Evolutionary conservation across 164 flowering plant genomes (phyloP), one percentile per base, ranked within the genome.

Genomic region (Nelumbo lutea): DNA sequence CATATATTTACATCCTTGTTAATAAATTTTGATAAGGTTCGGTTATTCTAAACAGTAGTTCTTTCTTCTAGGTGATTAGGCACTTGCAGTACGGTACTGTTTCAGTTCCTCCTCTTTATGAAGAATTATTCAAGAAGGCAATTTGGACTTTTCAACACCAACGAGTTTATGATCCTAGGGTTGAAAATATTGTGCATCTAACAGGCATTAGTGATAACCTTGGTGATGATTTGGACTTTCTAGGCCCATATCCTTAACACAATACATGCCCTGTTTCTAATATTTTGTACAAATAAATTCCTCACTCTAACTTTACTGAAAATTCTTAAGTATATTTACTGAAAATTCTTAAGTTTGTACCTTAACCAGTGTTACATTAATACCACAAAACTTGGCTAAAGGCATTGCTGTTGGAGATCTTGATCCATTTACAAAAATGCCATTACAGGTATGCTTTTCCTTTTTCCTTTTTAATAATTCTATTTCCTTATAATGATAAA

Each of bases 211-310:
- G 82, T 40, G 73, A 74, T 53, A 67, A 73, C 64, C 62, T 77
- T 70, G 87, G 72, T 50, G 76, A 78, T 59, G 89, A 95, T 71
- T 79, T 87, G 77, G 96, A 95, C 68, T 95, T 89, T 77, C 74
- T 95, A 77, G 99, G 98, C 81, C 99, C 98, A 95, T 95, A 93
- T 95, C 99, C 99, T 90, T 82, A 1, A 43, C 61, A 47, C n/a
- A 70, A 6, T 57, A 65, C 10, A 57, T 70, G 2, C 38, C 45
- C 41, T 56, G 3, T 56, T 72, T 40, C 27, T 44, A 48, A 40
- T 66, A 9, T 68, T 71, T 42, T 63, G 3, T 58, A 58, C 15
- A 5, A 41, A 15, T 1, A 40, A 1, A 42, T 41, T 11, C 40
- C 59, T 70, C 47, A 53, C 39, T 53, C 5, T 3, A 15, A 9